phyloP scores from a whole-genome alignment of 805 yeast species.

The Metschnikowia borealis region DNA sequence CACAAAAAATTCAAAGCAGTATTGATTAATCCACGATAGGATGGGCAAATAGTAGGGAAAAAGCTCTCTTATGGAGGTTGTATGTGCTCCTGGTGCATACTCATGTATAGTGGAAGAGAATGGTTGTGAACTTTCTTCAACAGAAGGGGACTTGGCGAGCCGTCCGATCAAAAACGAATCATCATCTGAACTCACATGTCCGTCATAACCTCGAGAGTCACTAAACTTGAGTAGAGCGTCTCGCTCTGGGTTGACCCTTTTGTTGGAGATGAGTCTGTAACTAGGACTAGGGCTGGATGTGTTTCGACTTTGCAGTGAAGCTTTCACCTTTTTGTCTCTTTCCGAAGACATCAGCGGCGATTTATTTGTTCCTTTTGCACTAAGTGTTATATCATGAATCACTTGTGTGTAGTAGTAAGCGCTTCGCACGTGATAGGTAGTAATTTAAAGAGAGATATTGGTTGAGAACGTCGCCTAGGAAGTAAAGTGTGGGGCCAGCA shows the following conservation, averaged over 20 bases:
- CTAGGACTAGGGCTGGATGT: conserved; percentile 9
- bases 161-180: conserved; percentile 6
- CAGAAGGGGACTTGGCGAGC: background rate
- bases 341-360: background rate
- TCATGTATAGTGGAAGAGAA: conserved; percentile 1
- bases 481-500: background rate
- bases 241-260: conserved; percentile 18
- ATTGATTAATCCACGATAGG: conserved; percentile 61
- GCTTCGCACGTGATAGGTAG: conserved; percentile 1
- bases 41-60: conserved; percentile 67
- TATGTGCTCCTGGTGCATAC: conserved; percentile 10
- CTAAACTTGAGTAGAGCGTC: conserved; percentile 5
- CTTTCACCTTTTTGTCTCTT: background rate
- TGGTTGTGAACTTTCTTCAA: background rate
- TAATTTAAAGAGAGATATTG: conserved; percentile 1
- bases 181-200: conserved; percentile 8
- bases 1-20: conserved; percentile 36
- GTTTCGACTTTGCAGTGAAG: background rate
- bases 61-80: conserved; percentile 14
- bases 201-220: conserved; percentile 1
- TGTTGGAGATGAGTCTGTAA: conserved; percentile 19
- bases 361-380: background rate
- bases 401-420: background rate
- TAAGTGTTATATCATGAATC: background rate
- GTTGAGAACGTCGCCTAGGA: background rate